Conservation (phyloP, 805 yeast species). For the Maudiozyma serrabonitensis region DNA sequence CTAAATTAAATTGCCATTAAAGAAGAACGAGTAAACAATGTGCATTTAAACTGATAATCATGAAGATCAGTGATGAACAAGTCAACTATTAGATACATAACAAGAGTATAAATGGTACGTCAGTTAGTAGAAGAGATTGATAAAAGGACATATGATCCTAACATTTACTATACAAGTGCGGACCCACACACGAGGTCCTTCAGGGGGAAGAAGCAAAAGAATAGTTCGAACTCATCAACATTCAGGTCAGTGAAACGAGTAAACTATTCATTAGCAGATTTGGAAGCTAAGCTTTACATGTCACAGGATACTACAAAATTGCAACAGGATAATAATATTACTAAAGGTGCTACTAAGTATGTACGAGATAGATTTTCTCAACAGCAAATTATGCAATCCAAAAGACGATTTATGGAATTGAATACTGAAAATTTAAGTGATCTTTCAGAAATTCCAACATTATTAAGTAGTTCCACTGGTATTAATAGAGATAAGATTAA, state of each 20-base stretch:
- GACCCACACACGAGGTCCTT: constrained; percentile 16
- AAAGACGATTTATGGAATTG: constrained; percentile 26
- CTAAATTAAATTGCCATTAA: too few relatives aligned
- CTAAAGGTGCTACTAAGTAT: constrained; percentile 8
- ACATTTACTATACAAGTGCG: constrained; percentile 23
- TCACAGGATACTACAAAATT: neutral
- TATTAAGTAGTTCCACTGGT: constrained; percentile 25
- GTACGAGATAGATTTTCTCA: constrained; percentile 19
- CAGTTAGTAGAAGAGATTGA: constrained; percentile 27
- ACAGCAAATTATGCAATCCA: constrained; percentile 24
- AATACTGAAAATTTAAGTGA: constrained; percentile 25
- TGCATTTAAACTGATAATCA: too few relatives aligned
- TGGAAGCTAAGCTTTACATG: constrained; percentile 24
- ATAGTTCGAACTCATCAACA: constrained; percentile 7
- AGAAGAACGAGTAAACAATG: too few relatives aligned
- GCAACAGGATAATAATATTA: constrained; percentile 2
- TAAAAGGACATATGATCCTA: constrained; percentile 25
- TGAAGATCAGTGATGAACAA: too few relatives aligned
- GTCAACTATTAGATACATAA: too few relatives aligned
- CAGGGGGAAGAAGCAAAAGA: constrained; percentile 10
- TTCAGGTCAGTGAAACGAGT: constrained; percentile 26
- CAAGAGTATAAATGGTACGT: neutral
- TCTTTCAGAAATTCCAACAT: constrained; percentile 21
- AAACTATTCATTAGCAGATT: constrained; percentile 28
- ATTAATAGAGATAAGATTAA: constrained; percentile 25